These are phyloP conservation scores for Chytriomyces confervae DNA, from an alignment of 192 early-diverging fungal genomes.

Conservation along the genomic window DNA sequence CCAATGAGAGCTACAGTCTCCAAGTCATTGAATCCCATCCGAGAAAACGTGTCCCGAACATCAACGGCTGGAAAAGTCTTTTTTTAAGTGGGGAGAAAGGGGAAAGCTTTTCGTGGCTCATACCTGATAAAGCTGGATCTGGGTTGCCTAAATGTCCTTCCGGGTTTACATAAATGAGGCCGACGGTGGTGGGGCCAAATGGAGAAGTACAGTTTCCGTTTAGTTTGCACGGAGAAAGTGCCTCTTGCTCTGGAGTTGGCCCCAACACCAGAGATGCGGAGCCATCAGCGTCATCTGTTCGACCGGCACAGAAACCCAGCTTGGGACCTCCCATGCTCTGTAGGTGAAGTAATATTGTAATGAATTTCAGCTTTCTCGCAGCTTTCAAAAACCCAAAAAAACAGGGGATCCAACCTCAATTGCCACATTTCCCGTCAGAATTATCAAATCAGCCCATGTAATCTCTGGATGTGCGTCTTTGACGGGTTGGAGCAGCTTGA, in stretches of 20 bases:
- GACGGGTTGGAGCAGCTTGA: constrained; percentile 73
- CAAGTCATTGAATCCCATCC: constrained; percentile 63
- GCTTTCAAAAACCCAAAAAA: not conserved
- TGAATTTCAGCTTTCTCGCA: not conserved
- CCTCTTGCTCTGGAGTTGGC: constrained; percentile 30
- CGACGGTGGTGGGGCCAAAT: constrained; percentile 38
- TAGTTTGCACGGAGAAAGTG: constrained; percentile 10
- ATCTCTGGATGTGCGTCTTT: constrained; percentile 80
- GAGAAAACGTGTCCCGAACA: constrained; percentile 19
- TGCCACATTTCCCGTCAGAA: constrained; percentile 65
- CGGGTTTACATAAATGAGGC: constrained; percentile 36
- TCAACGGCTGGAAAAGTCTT: not conserved
- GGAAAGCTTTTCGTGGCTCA: not conserved
- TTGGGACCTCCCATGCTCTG: constrained; percentile 28
- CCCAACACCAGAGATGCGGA: constrained; percentile 26
- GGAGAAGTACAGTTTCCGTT: constrained; percentile 38
- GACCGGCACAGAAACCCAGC: constrained; percentile 30
- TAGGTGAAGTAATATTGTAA: not conserved
- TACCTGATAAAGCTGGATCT: constrained; percentile 8
- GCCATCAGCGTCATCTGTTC: constrained; percentile 33
- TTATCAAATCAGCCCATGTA: constrained; percentile 83
- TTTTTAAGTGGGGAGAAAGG: not conserved
- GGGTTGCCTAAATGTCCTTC: constrained; percentile 23
- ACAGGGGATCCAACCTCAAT: not conserved
- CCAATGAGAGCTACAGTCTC: constrained; percentile 86